A percentile compares a stretch with the other conserved stretches of the same genome.
Conservation (phyloP, 768 basidiomycete species). For the Amanita inopinata region DNA sequence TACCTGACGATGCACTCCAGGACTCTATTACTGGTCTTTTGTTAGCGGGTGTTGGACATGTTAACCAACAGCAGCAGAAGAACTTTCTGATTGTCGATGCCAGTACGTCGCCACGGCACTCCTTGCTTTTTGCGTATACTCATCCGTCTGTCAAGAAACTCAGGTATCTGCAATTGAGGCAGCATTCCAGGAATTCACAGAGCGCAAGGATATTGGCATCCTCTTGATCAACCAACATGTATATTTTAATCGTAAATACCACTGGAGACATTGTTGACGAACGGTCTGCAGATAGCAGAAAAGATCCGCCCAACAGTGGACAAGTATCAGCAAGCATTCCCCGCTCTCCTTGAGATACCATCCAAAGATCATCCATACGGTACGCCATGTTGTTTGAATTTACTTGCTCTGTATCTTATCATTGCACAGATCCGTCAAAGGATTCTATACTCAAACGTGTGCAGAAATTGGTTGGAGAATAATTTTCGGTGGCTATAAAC, state of each 20-base stretch:
- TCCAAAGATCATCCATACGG: conserved; percentile 99
- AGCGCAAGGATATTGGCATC: conserved; percentile 92
- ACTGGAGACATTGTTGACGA: conserved; percentile 4
- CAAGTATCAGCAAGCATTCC: conserved; percentile 92
- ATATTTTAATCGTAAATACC: conserved; percentile 22
- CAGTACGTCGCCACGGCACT: conserved; percentile 38
- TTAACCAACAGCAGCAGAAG: conserved; percentile 88
- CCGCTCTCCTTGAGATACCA: conserved; percentile 93
- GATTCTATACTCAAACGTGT: conserved; percentile 95
- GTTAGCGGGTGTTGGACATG: conserved; percentile 89
- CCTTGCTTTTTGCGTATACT: neutral
- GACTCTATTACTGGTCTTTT: conserved; percentile 96
- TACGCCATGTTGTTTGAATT: conserved; percentile 24
- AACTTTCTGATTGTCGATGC: conserved; percentile 94
- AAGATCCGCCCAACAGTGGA: conserved; percentile 94
- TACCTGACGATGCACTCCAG: conserved; percentile 31
- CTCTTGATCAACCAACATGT: conserved; percentile 98
- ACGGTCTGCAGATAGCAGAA: conserved; percentile 71
- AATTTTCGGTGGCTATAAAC: neutral
- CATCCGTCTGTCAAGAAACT: conserved; percentile 53
- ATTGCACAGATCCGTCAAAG: conserved; percentile 73
- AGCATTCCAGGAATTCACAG: conserved; percentile 90
- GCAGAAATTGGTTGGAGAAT: conserved; percentile 89
- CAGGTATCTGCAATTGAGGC: conserved; percentile 84
- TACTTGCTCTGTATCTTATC: neutral